Percentiles rank a stretch among this genome's conserved stretches.
Evolutionary conservation across 768 basidiomycete genomes (phyloP).

Genomic region (Termitomyces sp.): DNA sequence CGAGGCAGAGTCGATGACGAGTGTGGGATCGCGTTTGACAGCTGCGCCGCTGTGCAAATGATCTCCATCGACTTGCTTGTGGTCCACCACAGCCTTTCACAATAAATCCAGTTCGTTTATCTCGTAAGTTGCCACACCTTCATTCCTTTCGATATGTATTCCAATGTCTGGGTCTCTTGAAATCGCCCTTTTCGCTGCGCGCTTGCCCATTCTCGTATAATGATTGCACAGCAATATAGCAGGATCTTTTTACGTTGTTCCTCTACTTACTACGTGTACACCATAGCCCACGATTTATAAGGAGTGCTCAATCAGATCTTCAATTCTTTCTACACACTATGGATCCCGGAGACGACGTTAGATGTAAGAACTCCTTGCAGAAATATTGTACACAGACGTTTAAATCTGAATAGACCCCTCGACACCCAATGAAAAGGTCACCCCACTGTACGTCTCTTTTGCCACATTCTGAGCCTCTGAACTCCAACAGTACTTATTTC

Average conservation of each 20-base stretch:
- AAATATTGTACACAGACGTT: neutral
- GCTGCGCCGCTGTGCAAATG: neutral
- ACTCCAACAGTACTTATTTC: neutral
- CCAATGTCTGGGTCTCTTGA: neutral
- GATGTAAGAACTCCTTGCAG: slow-evolving; percentile 6
- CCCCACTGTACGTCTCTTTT: slow-evolving; percentile 11
- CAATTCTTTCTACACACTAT: slow-evolving; percentile 4
- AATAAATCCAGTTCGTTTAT: neutral
- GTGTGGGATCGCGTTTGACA: too few relatives aligned
- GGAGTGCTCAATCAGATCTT: neutral
- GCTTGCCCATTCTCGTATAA: neutral
- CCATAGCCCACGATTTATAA: neutral
- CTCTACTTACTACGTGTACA: neutral
- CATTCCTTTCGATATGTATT: neutral
- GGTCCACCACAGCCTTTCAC: neutral
- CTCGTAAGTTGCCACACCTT: neutral
- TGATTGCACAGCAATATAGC: neutral
- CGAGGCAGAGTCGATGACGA: slow-evolving; percentile 1
- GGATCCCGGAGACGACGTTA: slow-evolving; percentile 9
- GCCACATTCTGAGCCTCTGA: neutral
- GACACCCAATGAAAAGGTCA: slow-evolving; percentile 14
- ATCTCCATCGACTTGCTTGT: neutral
- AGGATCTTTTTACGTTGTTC: neutral
- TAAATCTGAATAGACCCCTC: slow-evolving; percentile 13
- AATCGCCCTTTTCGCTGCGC: neutral